Evolutionary conservation across 164 flowering plant species (phyloP), one percentile per base, ranked within the genome.

Genomic region (Tetracentron sinense): DNA sequence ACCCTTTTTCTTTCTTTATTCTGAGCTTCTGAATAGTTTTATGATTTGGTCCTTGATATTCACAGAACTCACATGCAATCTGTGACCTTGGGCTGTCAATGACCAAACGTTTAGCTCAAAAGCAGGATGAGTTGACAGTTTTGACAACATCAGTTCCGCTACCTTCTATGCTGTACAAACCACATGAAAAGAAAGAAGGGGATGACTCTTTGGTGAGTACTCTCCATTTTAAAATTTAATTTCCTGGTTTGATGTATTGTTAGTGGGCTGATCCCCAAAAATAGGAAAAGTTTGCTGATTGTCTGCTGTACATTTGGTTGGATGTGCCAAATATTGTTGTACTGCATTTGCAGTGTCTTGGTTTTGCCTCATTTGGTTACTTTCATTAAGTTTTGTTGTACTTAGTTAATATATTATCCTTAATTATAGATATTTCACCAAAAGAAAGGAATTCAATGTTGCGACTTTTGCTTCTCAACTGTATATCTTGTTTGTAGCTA

Each of bases 31-130:
- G 25, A 42, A 17, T 17, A n/a, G 6, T 22, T 44, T 50, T 54
- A 0, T 71, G 44, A 51, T 61, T 22, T 57, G 55, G 7, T 54
- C 23, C 54, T 56, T 67, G 44, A 44, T 29, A 53, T 77, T 72
- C 16, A 31, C 96, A 93, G 98, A 85, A 83, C 53, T 85, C 89
- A 20, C 80, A 88, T 77, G 96, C 90, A 26, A 79, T 91, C 3
- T 85, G 88, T 78, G 97, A 94, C 67, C 86, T 91, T 74, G 97
- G 94, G 19, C 62, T 91, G 64, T 74, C 86, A 48, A 82, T 91
- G 27, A 64, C 66, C 61, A 91, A 89, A 83, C 84, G 81, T 57
- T 73, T 94, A 22, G 66, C 76, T 46, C 65, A 59, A 67, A 82
- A 82, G 56, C 73, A 79, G 51, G 86, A 73, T n/a, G 77, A 70